These are phyloP conservation scores for Plasmodium gallinaceum DNA, from an alignment of 169 alveolate species.

Conservation along the genomic window DNA sequence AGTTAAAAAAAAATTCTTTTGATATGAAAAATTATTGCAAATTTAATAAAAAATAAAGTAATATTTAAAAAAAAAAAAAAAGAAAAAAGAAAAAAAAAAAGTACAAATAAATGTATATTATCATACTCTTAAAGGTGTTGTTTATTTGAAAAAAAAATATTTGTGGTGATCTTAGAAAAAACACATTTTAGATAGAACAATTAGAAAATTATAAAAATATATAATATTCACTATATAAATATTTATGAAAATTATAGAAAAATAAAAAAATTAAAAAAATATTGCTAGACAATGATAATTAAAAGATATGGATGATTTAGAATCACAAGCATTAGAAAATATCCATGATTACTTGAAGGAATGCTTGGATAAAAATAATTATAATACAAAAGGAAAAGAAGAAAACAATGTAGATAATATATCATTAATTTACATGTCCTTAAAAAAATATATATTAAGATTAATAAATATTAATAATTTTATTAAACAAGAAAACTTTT, in stretches of 20 bases:
- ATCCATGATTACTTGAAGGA: conserved; percentile 54
- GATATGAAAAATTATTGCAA: too few relatives aligned
- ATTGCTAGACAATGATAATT: not conserved
- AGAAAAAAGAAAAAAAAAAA: too few relatives aligned
- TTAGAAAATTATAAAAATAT: not conserved
- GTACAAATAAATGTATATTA: too few relatives aligned
- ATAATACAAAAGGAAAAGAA: not conserved
- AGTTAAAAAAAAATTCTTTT: too few relatives aligned
- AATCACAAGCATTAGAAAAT: conserved; percentile 37
- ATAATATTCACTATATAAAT: not conserved
- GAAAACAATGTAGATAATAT: conserved; percentile 23
- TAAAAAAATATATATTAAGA: conserved; percentile 46
- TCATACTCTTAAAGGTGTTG: too few relatives aligned
- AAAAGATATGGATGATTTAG: conserved; percentile 51
- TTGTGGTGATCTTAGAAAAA: not conserved
- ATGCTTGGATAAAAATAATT: conserved; percentile 6
- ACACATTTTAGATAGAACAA: not conserved
- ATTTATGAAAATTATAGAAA: not conserved
- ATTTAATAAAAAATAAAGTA: too few relatives aligned
- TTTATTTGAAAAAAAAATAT: not conserved
- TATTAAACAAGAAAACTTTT: conserved; percentile 53
- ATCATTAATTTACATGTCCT: conserved; percentile 31
- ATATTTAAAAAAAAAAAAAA: too few relatives aligned
- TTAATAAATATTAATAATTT: conserved; percentile 43
- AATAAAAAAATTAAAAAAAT: conserved; percentile 1